phyloP scores from a whole-genome alignment of 257 asterid species.

The Marsdenia floribunda region DNA sequence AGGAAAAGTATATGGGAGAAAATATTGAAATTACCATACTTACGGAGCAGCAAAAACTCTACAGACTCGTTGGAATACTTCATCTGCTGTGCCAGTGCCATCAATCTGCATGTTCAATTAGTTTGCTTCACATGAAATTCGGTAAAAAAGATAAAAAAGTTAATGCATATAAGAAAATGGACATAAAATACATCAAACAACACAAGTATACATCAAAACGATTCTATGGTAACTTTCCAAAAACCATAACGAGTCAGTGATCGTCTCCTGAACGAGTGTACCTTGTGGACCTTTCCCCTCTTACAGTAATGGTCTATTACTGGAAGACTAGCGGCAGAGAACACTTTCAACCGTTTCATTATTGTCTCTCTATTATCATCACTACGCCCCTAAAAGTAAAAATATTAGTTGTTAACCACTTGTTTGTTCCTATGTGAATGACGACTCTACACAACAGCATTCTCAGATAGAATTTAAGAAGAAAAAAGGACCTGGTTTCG shows the following conservation, averaged over 20 bases:
- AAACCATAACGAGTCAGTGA: conserved; percentile 7
- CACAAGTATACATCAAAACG: not conserved
- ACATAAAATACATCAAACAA: not conserved
- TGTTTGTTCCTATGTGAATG: conserved; percentile 14
- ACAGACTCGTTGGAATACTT: conserved; percentile 69
- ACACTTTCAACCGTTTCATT: conserved; percentile 70
- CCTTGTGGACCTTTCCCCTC: conserved; percentile 87
- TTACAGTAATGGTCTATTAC: conserved; percentile 72
- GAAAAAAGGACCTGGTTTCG: conserved; percentile 65
- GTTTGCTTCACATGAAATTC: not conserved
- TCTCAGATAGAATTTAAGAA: not conserved
- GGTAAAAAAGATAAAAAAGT: not conserved
- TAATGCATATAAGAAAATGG: not conserved
- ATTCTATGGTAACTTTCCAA: not conserved
- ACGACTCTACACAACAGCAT: conserved; percentile 7
- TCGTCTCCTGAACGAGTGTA: conserved; percentile 26
- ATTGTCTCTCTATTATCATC: conserved; percentile 91
- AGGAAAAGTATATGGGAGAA: not conserved
- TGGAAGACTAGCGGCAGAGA: conserved; percentile 68
- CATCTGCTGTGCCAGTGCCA: conserved; percentile 82
- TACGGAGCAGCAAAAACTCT: conserved; percentile 54
- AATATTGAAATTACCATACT: no score
- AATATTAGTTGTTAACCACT: conserved; percentile 6
- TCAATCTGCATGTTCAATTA: conserved; percentile 50
- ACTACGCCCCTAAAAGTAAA: conserved; percentile 63